Base-by-base conservation (phyloP, 2,329 filamentous ascomycete species). In the Thermomyces lanuginosus region DNA sequence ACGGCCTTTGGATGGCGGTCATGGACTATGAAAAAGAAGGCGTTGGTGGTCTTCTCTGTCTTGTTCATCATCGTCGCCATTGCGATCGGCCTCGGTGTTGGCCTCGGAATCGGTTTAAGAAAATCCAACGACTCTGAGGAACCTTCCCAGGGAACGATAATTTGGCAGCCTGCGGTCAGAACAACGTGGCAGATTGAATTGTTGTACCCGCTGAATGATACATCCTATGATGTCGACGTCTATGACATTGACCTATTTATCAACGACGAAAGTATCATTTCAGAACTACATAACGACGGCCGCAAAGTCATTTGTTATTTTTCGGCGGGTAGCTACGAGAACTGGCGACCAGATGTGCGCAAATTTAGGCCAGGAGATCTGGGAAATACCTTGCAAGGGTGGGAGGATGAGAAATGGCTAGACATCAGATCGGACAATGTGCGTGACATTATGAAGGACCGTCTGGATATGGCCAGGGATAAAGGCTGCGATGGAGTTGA, bases 231-330 rank as follows among this genome's bases (percentile, higher is more conserved):
- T 34, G 65, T 69, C 1, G 51, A 57, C 4, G 53, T 76, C 22
- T 76, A 65, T 45, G 71, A 76, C 44, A 71, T 76, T 31, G 59
- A 69, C 33, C 55, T 72, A 8, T 70, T 74, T 45, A 55, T 63
- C 30, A 67, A 64, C 26, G 46, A 53, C 4, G 51, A 54, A 8
- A 42, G 49, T 5, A 59, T 52, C 1, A 65, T 73, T 26, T 33
- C 47, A 3, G 43, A 46, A 4, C 51, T 74, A 8, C 63, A 72
- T 21, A 36, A 38, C 3, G 41, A 58, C 15, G 64, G 62, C 6
- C 66, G 66, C 42, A 70, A 66, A 34, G 66, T 79, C 28, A 72
- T 81, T 32, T 82, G 76, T 56, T 82, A 82, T 51, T 81, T 81
- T 54, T 75, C 69, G 27, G 74, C 72, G 0, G 76, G 76, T 1